Evolutionary conservation across 805 yeast species (phyloP).

Genomic region (Grigorovia humatica): DNA sequence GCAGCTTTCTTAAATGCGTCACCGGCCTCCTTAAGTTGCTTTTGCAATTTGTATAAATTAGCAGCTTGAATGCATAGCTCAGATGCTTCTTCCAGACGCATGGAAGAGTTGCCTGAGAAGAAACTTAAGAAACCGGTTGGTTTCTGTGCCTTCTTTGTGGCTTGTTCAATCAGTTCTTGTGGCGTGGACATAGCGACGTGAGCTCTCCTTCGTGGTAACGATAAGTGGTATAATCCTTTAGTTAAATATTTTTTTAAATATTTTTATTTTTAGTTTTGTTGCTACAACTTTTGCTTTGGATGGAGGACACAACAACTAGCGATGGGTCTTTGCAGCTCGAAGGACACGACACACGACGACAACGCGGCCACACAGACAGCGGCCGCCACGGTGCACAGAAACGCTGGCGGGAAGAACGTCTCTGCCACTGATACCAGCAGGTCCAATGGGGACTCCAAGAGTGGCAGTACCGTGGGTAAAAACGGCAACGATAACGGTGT

Average conservation of each 20-base stretch:
- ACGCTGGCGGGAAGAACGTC: not conserved
- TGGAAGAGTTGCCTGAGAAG: conserved; percentile 52
- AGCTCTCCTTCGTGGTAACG: not conserved
- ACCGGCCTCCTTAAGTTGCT: conserved; percentile 69
- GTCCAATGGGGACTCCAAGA: not conserved
- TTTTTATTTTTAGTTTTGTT: not conserved
- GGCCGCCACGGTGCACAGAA: not conserved
- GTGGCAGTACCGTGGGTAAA: not conserved
- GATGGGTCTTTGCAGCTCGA: conserved; percentile 8
- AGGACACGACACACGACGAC: conserved; percentile 1
- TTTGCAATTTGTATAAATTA: conserved; percentile 70
- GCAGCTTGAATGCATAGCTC: conserved; percentile 90
- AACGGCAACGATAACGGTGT: not conserved
- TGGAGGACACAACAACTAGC: not conserved
- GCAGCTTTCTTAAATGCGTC: conserved; percentile 80
- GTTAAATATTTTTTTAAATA: too few species aligned
- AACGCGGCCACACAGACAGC: too few species aligned
- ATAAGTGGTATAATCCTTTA: too few species aligned
- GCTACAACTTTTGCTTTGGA: not conserved
- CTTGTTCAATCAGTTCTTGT: conserved; percentile 33
- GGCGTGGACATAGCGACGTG: conserved; percentile 13
- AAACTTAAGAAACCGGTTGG: conserved; percentile 61
- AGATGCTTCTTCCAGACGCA: conserved; percentile 81
- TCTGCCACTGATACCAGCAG: not conserved
- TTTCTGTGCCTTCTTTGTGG: conserved; percentile 59